Conservation (phyloP, 2,329 filamentous ascomycete genomes). For the Periconia sp. region DNA sequence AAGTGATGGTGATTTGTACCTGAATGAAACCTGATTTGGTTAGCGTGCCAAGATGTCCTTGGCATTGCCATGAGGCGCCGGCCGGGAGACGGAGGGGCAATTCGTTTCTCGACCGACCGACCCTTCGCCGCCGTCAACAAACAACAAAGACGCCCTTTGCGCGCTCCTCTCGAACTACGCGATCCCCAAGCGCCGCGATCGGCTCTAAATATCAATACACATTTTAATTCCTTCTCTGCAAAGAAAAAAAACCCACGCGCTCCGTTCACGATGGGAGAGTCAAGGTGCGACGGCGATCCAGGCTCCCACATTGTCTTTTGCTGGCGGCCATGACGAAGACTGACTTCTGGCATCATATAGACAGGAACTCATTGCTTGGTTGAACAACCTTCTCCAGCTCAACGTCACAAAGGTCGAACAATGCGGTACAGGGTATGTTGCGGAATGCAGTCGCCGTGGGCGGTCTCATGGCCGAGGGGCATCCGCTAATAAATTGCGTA, state of each 20-base stretch:
- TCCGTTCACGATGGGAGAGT: conserved; percentile 64
- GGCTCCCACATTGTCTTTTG: conserved; percentile 18
- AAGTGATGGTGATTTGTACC: too few species aligned
- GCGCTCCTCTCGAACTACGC: neutral
- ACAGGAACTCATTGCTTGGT: conserved; percentile 95
- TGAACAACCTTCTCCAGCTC: conserved; percentile 96
- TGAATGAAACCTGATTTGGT: too few species aligned
- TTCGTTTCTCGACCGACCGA: conserved; percentile 4
- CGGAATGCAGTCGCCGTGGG: conserved; percentile 24
- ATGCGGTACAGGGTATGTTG: conserved; percentile 89
- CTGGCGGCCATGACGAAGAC: conserved; percentile 21
- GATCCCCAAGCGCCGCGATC: neutral
- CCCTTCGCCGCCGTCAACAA: too few species aligned
- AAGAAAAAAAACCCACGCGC: neutral
- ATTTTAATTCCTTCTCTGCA: too few species aligned
- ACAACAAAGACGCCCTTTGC: neutral
- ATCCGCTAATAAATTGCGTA: conserved; percentile 24
- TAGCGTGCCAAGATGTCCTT: too few species aligned
- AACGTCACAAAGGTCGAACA: conserved; percentile 99
- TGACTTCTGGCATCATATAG: conserved; percentile 56
- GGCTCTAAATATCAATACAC: neutral
- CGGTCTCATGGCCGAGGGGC: conserved; percentile 12
- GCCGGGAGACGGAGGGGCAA: conserved; percentile 11
- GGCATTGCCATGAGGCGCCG: too few species aligned
- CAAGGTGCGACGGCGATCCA: conserved; percentile 57